Evolutionary conservation across 2,329 filamentous ascomycete genomes (phyloP), one percentile per base, ranked within the genome.

Genomic region (Penicillium capsulatum): DNA sequence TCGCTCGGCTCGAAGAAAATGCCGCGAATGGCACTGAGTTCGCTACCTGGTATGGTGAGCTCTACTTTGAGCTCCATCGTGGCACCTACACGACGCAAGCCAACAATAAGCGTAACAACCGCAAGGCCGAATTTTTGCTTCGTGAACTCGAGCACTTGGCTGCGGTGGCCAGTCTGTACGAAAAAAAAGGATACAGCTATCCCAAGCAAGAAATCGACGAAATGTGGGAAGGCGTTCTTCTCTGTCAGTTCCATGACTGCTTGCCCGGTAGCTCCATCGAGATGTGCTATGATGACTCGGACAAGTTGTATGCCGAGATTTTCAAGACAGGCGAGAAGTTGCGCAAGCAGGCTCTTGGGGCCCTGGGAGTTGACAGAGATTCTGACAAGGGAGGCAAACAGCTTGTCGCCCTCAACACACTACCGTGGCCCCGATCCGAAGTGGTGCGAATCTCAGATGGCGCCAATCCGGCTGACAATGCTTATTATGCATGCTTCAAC

Each of bases 171-270:
- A 92, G 85, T 2, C 69, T 97, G 47, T 80, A 80, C 54, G 43
- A 53, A 19, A 72, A 82, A 45, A 72, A 73, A 19, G 37, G 40
- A 2, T 97, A 95, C 71, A 84, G 84, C 58, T 98, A 97, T 61
- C 92, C 92, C 7, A 96, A 94, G 67, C 80, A 85, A 60, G 81
- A 92, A n/a, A 83, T 98, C 39, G 92, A 98, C 59, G 77, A 84
- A 41, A 94, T 98, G 81, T 98, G 92, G 92, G 91, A 97, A 70
- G 76, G 78, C 39, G 84, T 91, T 3, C 74, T 97, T 16, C 78
- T 97, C 17, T 97, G 91, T 52, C 92, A 98, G 58, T 98, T 98
- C 74, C 92, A 98, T 51, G 92, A 98, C 61, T 97, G 92, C 61
- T 74, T 98, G 36, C 92, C 92, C 1, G 92, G 92, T 40, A 96